These are phyloP conservation scores for Phialophora tarda DNA, from an alignment of 2,329 filamentous ascomycete species.

Conservation along the genomic window DNA sequence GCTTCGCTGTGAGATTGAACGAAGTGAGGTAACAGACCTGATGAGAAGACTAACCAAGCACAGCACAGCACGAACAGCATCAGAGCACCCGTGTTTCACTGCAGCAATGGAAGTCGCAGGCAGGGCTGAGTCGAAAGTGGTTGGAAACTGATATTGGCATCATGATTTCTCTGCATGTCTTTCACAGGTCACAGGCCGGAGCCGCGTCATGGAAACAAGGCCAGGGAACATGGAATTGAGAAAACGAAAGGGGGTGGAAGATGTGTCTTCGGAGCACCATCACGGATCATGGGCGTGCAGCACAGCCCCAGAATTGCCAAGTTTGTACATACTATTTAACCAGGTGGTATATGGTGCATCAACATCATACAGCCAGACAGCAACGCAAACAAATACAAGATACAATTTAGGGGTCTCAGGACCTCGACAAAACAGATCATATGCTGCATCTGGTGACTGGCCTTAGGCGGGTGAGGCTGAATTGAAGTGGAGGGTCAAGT, in stretches of 20 bases:
- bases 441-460: neutral
- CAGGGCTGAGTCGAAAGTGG: constrained; percentile 12
- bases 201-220: neutral
- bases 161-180: constrained; percentile 8
- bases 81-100: constrained; percentile 35
- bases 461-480: constrained; percentile 2
- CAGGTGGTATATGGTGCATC: neutral
- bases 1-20: constrained; percentile 20
- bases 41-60: constrained; percentile 30
- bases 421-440: constrained; percentile 15
- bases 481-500: neutral
- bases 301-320: neutral
- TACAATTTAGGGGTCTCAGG: constrained; percentile 25
- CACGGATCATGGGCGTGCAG: neutral
- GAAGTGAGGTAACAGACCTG: constrained; percentile 28
- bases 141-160: neutral
- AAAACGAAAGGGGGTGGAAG: neutral
- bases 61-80: constrained; percentile 33
- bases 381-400: constrained; percentile 12
- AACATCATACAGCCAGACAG: constrained; percentile 17
- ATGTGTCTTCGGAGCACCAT: neutral
- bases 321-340: constrained; percentile 18
- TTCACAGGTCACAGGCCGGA: neutral
- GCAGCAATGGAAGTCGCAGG: constrained; percentile 22
- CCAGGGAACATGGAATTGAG: neutral